Evolutionary conservation across 805 yeast species (phyloP), one percentile per base, ranked within the genome.

Genomic region (Candida ponderosae): DNA sequence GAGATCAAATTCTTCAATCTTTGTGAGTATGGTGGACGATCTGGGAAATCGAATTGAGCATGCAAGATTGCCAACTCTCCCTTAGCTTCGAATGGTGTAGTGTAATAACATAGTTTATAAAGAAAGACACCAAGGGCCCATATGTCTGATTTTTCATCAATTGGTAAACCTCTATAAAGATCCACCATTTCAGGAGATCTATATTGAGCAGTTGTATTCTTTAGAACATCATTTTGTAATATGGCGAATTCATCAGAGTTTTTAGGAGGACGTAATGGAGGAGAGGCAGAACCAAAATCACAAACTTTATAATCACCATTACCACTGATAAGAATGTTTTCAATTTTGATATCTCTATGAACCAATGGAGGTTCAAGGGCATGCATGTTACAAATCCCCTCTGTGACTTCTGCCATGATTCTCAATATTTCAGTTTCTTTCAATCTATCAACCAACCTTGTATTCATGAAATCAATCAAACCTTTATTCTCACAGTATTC

Each of bases 151-250:
- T 84, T 84, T 53, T 84, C 93, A 57, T 83, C 84, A 35, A 84
- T 77, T 11, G 90, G 81, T 40, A 72, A 70, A 4, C 85, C 78
- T 40, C 74, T 68, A 35, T 74, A 69, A 26, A 84, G 62, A 51
- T 84, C 90, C 23, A 84, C 64, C 93, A 84, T 84, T 57, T 84
- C 95, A 4, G 95, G 95, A 4, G 88, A 68, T 45, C 94, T 66
- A 54, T 84, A 84, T 53, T 84, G 95, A 0, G 94, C 89, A 0
- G 95, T 84, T 1, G 95, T 84, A 57, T 83, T 83, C 40, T 74
- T 79, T 70, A 82, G 60, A 30, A 84, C 71, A 55, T 84, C 93
- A 41, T 78, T 75, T 46, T 76, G 81, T 21, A 83, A 61, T 23
- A 64, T 57, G 33, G 71, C 67, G 33, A 79, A 63, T 47, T 83